phyloP scores from a whole-genome alignment of 305 asterid genomes.

The Rubia peregrina region DNA sequence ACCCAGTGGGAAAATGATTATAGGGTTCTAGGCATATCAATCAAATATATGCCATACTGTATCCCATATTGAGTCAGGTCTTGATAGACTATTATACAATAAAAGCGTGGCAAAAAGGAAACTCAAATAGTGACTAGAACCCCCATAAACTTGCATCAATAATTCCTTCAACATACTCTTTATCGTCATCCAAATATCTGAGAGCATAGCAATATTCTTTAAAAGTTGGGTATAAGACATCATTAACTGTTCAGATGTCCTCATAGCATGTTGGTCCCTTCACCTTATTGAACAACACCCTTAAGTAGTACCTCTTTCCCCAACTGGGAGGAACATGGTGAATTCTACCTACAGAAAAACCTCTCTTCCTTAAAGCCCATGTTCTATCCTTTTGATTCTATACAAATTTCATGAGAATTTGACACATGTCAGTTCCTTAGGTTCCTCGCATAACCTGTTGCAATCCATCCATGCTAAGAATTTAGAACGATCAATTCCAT shows the following conservation, averaged over 20 bases:
- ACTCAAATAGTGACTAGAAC: neutral
- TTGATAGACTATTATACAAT: neutral
- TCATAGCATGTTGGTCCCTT: neutral
- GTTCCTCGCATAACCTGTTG: neutral
- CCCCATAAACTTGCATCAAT: neutral
- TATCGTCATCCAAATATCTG: constrained; percentile 1
- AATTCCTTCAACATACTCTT: neutral
- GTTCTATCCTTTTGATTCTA: neutral
- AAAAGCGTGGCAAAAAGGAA: neutral
- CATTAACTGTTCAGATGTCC: neutral
- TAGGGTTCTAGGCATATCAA: too few species aligned
- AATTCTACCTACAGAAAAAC: neutral
- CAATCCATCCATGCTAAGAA: constrained; percentile 1
- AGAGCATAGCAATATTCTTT: neutral
- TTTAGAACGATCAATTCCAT: neutral
- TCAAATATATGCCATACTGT: neutral
- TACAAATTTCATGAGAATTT: constrained; percentile 1
- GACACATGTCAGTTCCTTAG: neutral
- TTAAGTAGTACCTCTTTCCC: neutral
- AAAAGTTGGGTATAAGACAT: neutral
- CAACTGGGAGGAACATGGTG: neutral
- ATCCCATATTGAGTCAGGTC: neutral
- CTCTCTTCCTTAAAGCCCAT: neutral
- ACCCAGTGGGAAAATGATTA: too few species aligned
- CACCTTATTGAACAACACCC: neutral